Percentiles rank a stretch among this genome's conserved stretches.
Evolutionary conservation across 1,139 yeast species (phyloP).

Genomic region (Lodderomyces beijingensis): DNA sequence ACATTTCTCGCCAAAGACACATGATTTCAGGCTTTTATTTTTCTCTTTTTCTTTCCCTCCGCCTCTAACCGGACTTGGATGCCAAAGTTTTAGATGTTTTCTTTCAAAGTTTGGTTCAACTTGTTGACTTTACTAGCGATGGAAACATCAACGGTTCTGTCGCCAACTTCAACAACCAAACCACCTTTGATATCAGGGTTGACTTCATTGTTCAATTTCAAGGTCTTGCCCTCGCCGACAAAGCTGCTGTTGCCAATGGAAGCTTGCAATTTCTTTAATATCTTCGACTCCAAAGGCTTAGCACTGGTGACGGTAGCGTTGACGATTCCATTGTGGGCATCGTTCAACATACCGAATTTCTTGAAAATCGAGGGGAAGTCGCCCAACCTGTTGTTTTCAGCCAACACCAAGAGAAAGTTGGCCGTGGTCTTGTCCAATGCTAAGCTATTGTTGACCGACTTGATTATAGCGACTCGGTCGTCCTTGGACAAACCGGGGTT

Average conservation of each 20-base stretch:
- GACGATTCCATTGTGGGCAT: constrained; percentile 87
- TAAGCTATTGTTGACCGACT: constrained; percentile 51
- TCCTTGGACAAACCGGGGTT: constrained; percentile 82
- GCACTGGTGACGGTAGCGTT: constrained; percentile 94
- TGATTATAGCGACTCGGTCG: constrained; percentile 72
- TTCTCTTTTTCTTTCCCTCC: no score
- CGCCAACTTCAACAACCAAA: constrained; percentile 92
- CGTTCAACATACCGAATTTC: constrained; percentile 75
- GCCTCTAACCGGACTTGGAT: no score
- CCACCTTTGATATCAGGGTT: constrained; percentile 95
- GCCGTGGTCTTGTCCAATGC: constrained; percentile 69
- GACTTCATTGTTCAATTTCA: constrained; percentile 76
- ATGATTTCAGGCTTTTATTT: no score
- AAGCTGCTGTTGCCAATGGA: constrained; percentile 74
- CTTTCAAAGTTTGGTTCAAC: constrained; percentile 84
- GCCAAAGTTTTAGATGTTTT: constrained; percentile 62
- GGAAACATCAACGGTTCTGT: constrained; percentile 92
- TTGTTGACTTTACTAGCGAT: constrained; percentile 79
- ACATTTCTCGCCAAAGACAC: no score
- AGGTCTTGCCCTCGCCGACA: constrained; percentile 83
- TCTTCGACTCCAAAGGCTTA: constrained; percentile 76
- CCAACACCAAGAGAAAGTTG: constrained; percentile 80
- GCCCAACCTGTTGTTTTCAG: constrained; percentile 91
- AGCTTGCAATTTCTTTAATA: constrained; percentile 72
- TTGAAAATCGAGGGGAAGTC: constrained; percentile 61